Percentiles rank a stretch among this genome's conserved stretches.
These are phyloP conservation scores for Collybiopsis luxurians DNA, from an alignment of 768 basidiomycete genomes.

Conservation along the genomic window DNA sequence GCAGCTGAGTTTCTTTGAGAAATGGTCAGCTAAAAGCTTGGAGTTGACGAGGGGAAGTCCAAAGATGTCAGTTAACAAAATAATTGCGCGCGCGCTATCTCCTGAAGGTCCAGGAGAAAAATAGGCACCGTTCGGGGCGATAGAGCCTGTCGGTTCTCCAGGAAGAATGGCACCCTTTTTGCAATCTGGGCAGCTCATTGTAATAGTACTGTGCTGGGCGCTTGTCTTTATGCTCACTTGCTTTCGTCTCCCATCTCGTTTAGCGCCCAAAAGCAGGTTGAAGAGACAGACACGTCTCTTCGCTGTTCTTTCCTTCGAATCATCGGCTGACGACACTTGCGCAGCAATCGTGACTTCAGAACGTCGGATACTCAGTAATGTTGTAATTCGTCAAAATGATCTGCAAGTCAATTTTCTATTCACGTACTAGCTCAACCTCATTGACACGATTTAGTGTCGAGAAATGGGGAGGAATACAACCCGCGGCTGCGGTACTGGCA, in stretches of 20 bases:
- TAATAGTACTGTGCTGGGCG: too few species aligned
- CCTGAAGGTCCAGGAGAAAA: slow-evolving; percentile 31
- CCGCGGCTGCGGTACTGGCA: slow-evolving; percentile 68
- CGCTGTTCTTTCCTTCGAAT: slow-evolving; percentile 8
- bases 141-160: slow-evolving; percentile 42
- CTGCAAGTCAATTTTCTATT: slow-evolving; percentile 36
- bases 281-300: background rate
- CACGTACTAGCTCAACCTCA: background rate
- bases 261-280: background rate
- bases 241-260: background rate
- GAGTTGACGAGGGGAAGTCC: slow-evolving; percentile 49
- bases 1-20: slow-evolving; percentile 46
- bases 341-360: slow-evolving; percentile 79
- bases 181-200: slow-evolving; percentile 32
- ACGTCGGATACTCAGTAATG: slow-evolving; percentile 72
- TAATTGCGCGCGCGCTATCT: slow-evolving; percentile 33
- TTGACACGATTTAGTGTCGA: slow-evolving; percentile 42
- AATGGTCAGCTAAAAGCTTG: slow-evolving; percentile 55
- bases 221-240: background rate
- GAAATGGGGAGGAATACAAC: slow-evolving; percentile 71
- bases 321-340: slow-evolving; percentile 93
- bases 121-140: slow-evolving; percentile 39
- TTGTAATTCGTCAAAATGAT: slow-evolving; percentile 80
- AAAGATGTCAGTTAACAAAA: slow-evolving; percentile 58
- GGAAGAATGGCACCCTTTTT: slow-evolving; percentile 38